Evolutionary conservation across 106 monocot genomes (phyloP).

Genomic region (Ottelia alismoides): DNA sequence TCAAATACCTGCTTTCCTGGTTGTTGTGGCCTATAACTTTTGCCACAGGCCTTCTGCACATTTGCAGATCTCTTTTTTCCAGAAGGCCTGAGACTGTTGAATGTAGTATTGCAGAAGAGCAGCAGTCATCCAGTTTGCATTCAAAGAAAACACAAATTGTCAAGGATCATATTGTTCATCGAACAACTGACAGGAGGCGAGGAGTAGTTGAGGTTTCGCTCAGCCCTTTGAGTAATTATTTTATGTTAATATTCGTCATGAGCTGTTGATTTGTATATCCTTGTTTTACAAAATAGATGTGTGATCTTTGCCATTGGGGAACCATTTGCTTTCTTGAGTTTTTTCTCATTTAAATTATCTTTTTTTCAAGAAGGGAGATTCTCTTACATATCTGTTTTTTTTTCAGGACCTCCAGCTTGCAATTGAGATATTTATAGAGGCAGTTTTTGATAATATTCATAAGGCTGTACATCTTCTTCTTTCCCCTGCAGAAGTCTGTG

Average conservation of each 20-base stretch:
- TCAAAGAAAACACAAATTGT: constrained; percentile 18
- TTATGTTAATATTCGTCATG: not conserved
- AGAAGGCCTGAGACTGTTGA: constrained; percentile 12
- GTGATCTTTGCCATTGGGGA: too few relatives aligned
- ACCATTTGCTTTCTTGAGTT: too few relatives aligned
- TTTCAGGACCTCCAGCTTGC: constrained; percentile 87
- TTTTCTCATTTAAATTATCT: too few relatives aligned
- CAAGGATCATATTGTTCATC: constrained; percentile 59
- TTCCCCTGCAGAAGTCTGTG: constrained; percentile 56
- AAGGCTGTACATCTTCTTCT: constrained; percentile 77
- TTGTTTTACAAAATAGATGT: not conserved
- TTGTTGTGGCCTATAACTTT: constrained; percentile 61
- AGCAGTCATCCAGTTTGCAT: constrained; percentile 7
- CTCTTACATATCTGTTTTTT: too few relatives aligned
- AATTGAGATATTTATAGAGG: constrained; percentile 91
- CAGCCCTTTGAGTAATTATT: not conserved
- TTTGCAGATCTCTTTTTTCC: constrained; percentile 24
- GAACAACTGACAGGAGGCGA: constrained; percentile 81
- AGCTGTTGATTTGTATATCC: constrained; percentile 1
- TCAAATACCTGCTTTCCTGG: constrained; percentile 54
- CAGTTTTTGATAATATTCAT: constrained; percentile 67
- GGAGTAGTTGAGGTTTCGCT: constrained; percentile 79
- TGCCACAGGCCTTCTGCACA: constrained; percentile 28
- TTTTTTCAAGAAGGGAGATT: too few relatives aligned
- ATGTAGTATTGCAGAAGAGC: not conserved